Conservation (phyloP, 371 early-diverging fungal genomes). For the Sporodiniella umbellata region DNA sequence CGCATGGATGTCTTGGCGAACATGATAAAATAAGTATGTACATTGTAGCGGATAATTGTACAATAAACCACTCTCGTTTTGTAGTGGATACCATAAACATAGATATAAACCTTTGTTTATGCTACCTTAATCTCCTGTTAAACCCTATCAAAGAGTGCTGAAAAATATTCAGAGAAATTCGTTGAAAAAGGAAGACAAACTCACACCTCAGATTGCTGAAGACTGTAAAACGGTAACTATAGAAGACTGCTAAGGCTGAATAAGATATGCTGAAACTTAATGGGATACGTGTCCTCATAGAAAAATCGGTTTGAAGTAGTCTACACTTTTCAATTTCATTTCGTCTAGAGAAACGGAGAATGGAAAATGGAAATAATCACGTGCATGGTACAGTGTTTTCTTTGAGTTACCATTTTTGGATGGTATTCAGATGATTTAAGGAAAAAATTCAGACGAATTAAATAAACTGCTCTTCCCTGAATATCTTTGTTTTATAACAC, state of each 20-base stretch:
- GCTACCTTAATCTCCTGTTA: background rate
- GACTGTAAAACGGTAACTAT: background rate
- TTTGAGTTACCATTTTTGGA: too few species aligned
- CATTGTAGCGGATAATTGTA: background rate
- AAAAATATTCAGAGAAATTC: background rate
- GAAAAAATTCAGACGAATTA: too few species aligned
- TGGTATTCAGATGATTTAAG: too few species aligned
- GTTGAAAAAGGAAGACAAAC: constrained; percentile 1
- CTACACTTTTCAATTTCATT: too few species aligned
- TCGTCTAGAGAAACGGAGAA: too few species aligned
- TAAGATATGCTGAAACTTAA: background rate
- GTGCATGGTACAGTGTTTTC: too few species aligned
- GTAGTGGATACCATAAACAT: constrained; percentile 1
- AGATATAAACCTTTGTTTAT: constrained; percentile 1
- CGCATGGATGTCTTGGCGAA: background rate
- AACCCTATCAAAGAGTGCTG: background rate
- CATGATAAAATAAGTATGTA: background rate
- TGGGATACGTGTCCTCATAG: background rate
- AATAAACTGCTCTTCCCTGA: too few species aligned
- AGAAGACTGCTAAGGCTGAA: background rate
- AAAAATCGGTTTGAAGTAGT: background rate
- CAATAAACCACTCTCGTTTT: background rate
- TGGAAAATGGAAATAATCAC: too few species aligned
- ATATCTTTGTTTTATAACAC: too few species aligned
- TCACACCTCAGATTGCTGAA: constrained; percentile 1